These are phyloP conservation scores for Rhodotorula glutinis DNA, from an alignment of 1,284 basidiomycete species.

Conservation along the genomic window DNA sequence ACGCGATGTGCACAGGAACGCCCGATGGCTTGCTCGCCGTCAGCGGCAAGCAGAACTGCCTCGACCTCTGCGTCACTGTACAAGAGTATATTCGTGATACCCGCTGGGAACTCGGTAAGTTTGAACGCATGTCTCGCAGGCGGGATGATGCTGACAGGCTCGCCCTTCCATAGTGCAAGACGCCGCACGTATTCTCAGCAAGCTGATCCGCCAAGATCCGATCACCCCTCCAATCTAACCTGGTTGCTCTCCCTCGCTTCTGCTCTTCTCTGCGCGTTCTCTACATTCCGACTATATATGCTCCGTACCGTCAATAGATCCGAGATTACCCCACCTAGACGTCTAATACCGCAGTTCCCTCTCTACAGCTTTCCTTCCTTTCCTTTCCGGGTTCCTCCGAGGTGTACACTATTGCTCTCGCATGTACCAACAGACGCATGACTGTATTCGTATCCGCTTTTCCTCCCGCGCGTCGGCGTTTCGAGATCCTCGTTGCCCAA, in stretches of 20 bases:
- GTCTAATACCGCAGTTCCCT: not conserved
- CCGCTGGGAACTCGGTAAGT: constrained; percentile 39
- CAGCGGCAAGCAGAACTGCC: constrained; percentile 32
- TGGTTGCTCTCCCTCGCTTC: not conserved
- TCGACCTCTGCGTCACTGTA: constrained; percentile 33
- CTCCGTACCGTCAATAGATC: not conserved
- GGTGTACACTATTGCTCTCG: no score
- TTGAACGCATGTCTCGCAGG: no score
- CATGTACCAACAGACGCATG: no score
- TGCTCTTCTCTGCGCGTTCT: not conserved
- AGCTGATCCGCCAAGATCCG: constrained; percentile 14
- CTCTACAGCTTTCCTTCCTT: not conserved
- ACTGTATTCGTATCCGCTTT: no score
- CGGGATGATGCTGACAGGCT: not conserved
- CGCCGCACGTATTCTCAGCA: constrained; percentile 26
- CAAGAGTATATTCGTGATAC: constrained; percentile 36
- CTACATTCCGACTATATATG: not conserved
- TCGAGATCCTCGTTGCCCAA: no score
- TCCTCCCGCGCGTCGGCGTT: no score
- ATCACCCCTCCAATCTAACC: constrained; percentile 14
- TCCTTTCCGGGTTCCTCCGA: no score
- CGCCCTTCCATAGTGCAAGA: constrained; percentile 18
- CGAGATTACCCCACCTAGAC: not conserved
- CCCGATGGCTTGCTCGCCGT: constrained; percentile 38
- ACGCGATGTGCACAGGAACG: constrained; percentile 37